Conservation (phyloP, 768 basidiomycete genomes). For the Hygrophorus russula region DNA sequence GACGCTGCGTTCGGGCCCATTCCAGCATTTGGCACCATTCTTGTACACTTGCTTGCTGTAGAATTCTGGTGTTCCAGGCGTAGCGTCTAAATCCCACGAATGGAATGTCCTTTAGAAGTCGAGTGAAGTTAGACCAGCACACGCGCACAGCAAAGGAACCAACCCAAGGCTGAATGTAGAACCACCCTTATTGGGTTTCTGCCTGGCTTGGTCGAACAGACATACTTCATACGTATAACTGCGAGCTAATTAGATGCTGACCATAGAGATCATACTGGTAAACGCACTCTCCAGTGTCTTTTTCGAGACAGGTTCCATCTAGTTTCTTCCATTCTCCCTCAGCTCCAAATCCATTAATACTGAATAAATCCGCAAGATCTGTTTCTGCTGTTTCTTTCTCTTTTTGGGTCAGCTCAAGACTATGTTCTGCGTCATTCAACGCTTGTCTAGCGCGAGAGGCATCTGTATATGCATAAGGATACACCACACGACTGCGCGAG, state of each 20-base stretch:
- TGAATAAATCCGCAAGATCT: slow-evolving; percentile 57
- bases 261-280: not conserved
- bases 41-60: slow-evolving; percentile 79
- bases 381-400: slow-evolving; percentile 43
- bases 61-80: slow-evolving; percentile 56
- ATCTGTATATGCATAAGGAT: slow-evolving; percentile 22
- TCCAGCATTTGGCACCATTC: slow-evolving; percentile 88
- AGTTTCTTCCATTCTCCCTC: slow-evolving; percentile 97
- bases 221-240: slow-evolving; percentile 95
- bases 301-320: slow-evolving; percentile 67
- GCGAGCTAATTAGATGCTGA: not conserved
- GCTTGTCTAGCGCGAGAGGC: slow-evolving; percentile 53
- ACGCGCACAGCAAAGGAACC: slow-evolving; percentile 14
- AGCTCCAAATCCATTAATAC: slow-evolving; percentile 52
- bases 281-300: slow-evolving; percentile 86
- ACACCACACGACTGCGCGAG: not conserved
- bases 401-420: slow-evolving; percentile 38
- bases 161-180: slow-evolving; percentile 74
- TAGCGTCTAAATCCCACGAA: slow-evolving; percentile 62
- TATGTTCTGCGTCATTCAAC: slow-evolving; percentile 49
- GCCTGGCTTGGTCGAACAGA: slow-evolving; percentile 78
- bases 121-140: not conserved
- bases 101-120: slow-evolving; percentile 46
- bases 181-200: slow-evolving; percentile 80
- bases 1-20: slow-evolving; percentile 84